phyloP scores from a whole-genome alignment of 208 protist species.

The Leishmania tropica region DNA sequence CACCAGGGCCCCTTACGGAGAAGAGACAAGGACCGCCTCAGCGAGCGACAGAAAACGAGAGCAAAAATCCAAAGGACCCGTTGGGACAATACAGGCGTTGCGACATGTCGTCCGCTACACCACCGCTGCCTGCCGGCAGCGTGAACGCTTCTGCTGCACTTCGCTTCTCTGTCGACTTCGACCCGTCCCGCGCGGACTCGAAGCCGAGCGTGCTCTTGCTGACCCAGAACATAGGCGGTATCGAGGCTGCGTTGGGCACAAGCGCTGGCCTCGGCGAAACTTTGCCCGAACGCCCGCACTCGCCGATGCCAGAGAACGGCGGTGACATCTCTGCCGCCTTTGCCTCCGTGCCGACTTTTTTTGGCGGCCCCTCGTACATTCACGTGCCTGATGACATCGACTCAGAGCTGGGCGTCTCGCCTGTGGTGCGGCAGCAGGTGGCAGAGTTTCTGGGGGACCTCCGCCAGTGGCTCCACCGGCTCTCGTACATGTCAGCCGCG shows the following conservation, averaged over 20 bases:
- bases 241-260: constrained; percentile 29
- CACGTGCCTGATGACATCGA: constrained; percentile 10
- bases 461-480: constrained; percentile 57
- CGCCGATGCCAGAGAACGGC: background rate
- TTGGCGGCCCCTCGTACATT: constrained; percentile 1
- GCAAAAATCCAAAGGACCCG: background rate
- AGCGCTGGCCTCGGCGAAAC: background rate
- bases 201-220: constrained; percentile 66
- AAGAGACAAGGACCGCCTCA: background rate
- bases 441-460: constrained; percentile 67
- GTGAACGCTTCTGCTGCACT: constrained; percentile 18
- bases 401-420: constrained; percentile 12
- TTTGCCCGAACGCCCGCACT: background rate
- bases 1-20: background rate
- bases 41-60: background rate
- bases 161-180: constrained; percentile 30
- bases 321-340: constrained; percentile 3
- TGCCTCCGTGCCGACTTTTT: background rate
- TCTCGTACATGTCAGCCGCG: constrained; percentile 29
- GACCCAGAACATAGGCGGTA: constrained; percentile 81
- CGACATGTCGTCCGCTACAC: background rate
- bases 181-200: constrained; percentile 13
- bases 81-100: background rate
- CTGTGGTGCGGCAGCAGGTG: constrained; percentile 22
- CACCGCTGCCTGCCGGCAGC: background rate